A percentile compares a stretch with the other conserved stretches of the same genome.
Conservation (phyloP, 2,329 filamentous ascomycete species). For the Aspergillus sp. region DNA sequence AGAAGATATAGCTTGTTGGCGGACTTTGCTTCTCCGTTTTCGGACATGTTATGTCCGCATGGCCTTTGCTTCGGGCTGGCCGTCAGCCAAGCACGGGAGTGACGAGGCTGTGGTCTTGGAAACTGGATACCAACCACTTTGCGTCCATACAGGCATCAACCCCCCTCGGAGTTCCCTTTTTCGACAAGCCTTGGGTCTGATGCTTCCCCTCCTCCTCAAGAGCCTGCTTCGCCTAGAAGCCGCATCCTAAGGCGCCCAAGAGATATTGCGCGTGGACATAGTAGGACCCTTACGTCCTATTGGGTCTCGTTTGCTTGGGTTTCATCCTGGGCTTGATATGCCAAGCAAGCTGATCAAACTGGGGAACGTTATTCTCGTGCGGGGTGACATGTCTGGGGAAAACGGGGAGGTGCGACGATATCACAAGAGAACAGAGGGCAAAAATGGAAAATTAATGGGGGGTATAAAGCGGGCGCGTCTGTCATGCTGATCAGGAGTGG, state of each 20-base stretch:
- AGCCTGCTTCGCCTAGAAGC: not conserved
- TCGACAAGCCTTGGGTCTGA: not conserved
- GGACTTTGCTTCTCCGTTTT: not conserved
- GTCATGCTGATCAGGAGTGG: not conserved
- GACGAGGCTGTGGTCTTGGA: conserved; percentile 1
- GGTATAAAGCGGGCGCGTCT: not conserved
- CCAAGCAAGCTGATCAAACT: not conserved
- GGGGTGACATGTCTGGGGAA: conserved; percentile 5
- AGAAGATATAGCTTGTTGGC: conserved; percentile 3
- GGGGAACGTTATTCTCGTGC: not conserved
- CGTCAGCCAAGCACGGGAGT: conserved; percentile 4
- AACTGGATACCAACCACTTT: not conserved
- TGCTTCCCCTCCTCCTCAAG: conserved; percentile 1
- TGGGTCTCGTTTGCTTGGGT: not conserved
- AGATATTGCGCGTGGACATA: not conserved
- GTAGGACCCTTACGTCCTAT: not conserved
- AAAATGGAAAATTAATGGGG: not conserved
- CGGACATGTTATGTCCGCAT: conserved; percentile 3
- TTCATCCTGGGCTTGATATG: not conserved
- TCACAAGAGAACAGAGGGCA: not conserved
- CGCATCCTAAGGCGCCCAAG: not conserved
- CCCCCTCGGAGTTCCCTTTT: not conserved
- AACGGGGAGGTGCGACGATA: not conserved
- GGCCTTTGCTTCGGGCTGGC: not conserved
- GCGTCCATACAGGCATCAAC: not conserved